phyloP scores from a whole-genome alignment of 768 basidiomycete species.

The Cubamyces lactineus region DNA sequence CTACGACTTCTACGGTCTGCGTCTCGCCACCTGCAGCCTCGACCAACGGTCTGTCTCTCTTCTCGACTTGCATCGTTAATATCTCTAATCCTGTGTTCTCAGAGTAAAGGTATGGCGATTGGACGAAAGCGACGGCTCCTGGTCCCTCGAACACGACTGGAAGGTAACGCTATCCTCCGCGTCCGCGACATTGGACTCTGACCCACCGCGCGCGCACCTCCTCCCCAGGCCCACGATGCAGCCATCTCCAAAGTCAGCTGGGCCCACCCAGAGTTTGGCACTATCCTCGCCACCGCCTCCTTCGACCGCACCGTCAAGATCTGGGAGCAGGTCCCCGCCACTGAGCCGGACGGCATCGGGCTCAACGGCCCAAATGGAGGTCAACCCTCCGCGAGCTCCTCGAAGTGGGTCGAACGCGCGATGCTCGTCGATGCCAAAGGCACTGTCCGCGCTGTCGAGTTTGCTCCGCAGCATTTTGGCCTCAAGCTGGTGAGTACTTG shows the following conservation, averaged over 20 bases:
- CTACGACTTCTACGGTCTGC: slow-evolving; percentile 89
- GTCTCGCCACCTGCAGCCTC: slow-evolving; percentile 78
- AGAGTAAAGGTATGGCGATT: slow-evolving; percentile 89
- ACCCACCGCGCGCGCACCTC: not conserved
- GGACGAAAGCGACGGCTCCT: slow-evolving; percentile 71
- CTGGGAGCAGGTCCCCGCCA: slow-evolving; percentile 70
- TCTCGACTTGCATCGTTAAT: not conserved
- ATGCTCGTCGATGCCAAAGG: slow-evolving; percentile 84
- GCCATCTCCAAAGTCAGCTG: slow-evolving; percentile 82
- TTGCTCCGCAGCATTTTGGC: slow-evolving; percentile 85
- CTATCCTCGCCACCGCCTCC: slow-evolving; percentile 82
- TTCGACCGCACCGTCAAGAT: slow-evolving; percentile 93
- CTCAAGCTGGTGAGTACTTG: slow-evolving; percentile 72
- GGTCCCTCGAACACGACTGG: slow-evolving; percentile 89
- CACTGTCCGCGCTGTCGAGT: slow-evolving; percentile 84
- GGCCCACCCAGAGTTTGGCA: slow-evolving; percentile 93
- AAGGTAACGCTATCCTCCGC: slow-evolving; percentile 57
- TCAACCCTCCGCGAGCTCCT: slow-evolving; percentile 27
- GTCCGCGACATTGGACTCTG: not conserved
- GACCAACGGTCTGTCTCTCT: slow-evolving; percentile 66
- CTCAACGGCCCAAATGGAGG: slow-evolving; percentile 31
- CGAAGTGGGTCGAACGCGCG: slow-evolving; percentile 75
- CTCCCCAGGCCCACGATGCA: slow-evolving; percentile 89
- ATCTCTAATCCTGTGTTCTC: slow-evolving; percentile 2
- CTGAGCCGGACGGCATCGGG: slow-evolving; percentile 29